Evolutionary conservation across 2,329 filamentous ascomycete species (phyloP), one percentile per base, ranked within the genome.

Genomic region (Sclerotinia borealis): DNA sequence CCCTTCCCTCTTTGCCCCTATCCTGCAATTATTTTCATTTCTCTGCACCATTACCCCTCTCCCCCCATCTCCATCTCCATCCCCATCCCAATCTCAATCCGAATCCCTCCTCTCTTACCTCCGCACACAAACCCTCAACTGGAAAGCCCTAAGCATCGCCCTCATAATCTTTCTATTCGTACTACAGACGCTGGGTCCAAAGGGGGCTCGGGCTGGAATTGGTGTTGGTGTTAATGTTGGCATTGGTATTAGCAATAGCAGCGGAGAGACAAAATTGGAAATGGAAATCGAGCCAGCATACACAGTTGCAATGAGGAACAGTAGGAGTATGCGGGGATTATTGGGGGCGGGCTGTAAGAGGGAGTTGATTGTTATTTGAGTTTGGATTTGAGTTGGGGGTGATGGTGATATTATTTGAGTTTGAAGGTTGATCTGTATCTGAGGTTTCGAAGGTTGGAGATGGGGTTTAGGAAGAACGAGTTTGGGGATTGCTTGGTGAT

Each of bases 1-100:
- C n/a, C 31, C 6, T 5, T 29, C 4, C n/a, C n/a, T 37, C n/a
- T 17, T 2, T 10, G 29, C 1, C 7, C 0, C 19, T 1, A 4
- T 19, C 8, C 7, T 37, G 3, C 31, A n/a, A n/a, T n/a, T n/a
- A n/a, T n/a, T n/a, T n/a, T n/a, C n/a, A n/a, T n/a, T n/a, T n/a
- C n/a, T n/a, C n/a, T n/a, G n/a, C n/a, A n/a, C n/a, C n/a, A n/a
- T n/a, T n/a, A n/a, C n/a, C 37, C 37, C 37, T 9, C 37, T 9
- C 37, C 37, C 37, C 17, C 37, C 9, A 39, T 9, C 37, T 39
- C 37, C 37, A 39, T 9, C 37, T 39, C 37, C 37, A 39, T 39
- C 37, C 17, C 37, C 17, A 9, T 17, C 37, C n/a, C n/a, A n/a
- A n/a, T n/a, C n/a, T n/a, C n/a, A n/a, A n/a, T n/a, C n/a, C n/a